Percentiles rank a stretch among this genome's conserved stretches.
These are phyloP conservation scores for Fusarium temperatum DNA, from an alignment of 2,329 filamentous ascomycete species.

Conservation along the genomic window DNA sequence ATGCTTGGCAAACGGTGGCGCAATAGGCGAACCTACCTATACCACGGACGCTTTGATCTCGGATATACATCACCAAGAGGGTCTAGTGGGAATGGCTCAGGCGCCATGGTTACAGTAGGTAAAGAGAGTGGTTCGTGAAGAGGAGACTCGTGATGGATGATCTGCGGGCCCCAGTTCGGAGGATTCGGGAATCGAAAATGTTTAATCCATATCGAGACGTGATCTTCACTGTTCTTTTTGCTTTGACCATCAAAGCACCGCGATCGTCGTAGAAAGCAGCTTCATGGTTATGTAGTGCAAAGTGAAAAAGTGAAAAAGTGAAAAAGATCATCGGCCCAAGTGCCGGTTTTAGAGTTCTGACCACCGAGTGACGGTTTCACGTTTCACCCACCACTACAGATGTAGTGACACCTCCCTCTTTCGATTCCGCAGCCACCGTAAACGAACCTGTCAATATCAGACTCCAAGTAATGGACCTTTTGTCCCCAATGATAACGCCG, in stretches of 20 bases:
- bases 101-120: neutral
- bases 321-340: neutral
- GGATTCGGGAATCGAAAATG: neutral
- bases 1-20: neutral
- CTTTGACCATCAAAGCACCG: neutral
- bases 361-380: neutral
- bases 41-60: neutral
- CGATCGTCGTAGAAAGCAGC: neutral
- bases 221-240: neutral
- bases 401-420: neutral
- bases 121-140: neutral
- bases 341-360: neutral
- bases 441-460: neutral
- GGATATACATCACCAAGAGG: neutral
- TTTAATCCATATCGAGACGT: neutral
- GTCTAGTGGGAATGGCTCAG: neutral
- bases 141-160: neutral
- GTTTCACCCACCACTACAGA: neutral
- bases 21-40: neutral
- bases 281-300: neutral
- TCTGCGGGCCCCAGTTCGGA: neutral
- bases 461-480: neutral
- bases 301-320: too few species aligned
- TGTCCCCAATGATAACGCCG: neutral
- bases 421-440: neutral